phyloP scores from a whole-genome alignment of 1,284 basidiomycete genomes.

The Polyporus tsugae region DNA sequence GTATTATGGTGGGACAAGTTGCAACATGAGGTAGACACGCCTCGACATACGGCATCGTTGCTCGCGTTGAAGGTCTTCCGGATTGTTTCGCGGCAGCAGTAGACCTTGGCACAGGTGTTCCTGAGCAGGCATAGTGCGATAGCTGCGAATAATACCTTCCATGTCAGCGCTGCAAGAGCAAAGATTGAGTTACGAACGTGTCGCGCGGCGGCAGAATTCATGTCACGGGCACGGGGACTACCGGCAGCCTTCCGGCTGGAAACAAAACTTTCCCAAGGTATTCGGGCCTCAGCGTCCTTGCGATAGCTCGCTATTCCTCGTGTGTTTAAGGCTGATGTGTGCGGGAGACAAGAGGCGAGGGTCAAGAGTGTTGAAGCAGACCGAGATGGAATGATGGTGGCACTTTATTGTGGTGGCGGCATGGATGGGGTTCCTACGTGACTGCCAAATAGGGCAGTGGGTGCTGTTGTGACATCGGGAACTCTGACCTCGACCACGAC shows the following conservation, averaged over 20 bases:
- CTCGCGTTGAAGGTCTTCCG: not conserved
- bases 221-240: not conserved
- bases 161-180: not conserved
- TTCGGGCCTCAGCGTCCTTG: not conserved
- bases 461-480: not conserved
- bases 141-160: not conserved
- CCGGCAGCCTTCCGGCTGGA: not conserved
- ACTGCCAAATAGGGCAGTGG: constrained; percentile 4
- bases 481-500: constrained; percentile 9
- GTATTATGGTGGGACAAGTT: not conserved
- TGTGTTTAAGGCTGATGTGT: not conserved
- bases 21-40: not conserved
- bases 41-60: not conserved
- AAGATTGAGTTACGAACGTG: not conserved
- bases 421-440: constrained; percentile 1
- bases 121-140: not conserved
- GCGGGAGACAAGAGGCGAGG: not conserved
- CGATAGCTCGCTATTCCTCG: not conserved
- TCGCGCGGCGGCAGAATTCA: not conserved
- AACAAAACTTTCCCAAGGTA: constrained; percentile 1
- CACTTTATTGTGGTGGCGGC: not conserved
- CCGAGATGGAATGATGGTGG: not conserved
- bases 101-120: not conserved
- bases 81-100: constrained; percentile 4
- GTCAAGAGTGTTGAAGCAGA: not conserved